phyloP scores from a whole-genome alignment of 2,329 filamentous ascomycete genomes.

The Byssochlamys sp. region DNA sequence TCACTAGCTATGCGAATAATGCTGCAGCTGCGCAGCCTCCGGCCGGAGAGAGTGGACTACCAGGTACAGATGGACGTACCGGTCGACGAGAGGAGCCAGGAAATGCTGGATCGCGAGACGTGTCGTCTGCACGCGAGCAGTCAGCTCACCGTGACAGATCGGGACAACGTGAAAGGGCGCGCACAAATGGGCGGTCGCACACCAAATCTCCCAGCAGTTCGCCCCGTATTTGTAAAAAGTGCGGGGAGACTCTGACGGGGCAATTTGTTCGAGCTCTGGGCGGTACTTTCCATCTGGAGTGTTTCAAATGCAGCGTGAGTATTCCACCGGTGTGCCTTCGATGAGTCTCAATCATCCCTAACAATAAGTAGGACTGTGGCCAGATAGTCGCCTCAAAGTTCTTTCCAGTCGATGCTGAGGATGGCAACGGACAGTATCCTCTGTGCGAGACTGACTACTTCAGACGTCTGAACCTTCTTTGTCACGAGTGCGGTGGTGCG shows the following conservation, averaged over 20 bases:
- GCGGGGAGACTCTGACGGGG: conserved; percentile 73
- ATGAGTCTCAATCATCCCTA: conserved; percentile 4
- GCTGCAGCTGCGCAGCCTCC: conserved; percentile 4
- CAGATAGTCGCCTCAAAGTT: conserved; percentile 98
- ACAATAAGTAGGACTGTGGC: conserved; percentile 66
- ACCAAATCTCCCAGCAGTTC: conserved; percentile 29
- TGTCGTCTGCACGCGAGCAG: conserved; percentile 19
- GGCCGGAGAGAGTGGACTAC: conserved; percentile 15
- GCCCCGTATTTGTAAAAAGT: conserved; percentile 66
- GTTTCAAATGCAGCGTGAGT: conserved; percentile 90
- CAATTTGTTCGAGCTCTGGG: conserved; percentile 92
- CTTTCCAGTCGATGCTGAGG: conserved; percentile 88
- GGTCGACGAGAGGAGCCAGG: conserved; percentile 23
- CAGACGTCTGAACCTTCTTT: conserved; percentile 77
- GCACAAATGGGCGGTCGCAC: conserved; percentile 25
- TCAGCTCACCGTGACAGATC: conserved; percentile 23
- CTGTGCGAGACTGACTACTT: conserved; percentile 98
- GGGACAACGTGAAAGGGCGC: conserved; percentile 26
- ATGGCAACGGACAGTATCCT: conserved; percentile 74
- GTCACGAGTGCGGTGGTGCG: conserved; percentile 82
- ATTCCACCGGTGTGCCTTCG: background rate
- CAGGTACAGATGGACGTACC: conserved; percentile 20
- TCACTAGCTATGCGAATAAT: conserved; percentile 11
- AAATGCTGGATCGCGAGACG: conserved; percentile 12
- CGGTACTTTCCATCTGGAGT: conserved; percentile 91